Evolutionary conservation across 768 basidiomycete species (phyloP).

Genomic region (Naematelia encephala): DNA sequence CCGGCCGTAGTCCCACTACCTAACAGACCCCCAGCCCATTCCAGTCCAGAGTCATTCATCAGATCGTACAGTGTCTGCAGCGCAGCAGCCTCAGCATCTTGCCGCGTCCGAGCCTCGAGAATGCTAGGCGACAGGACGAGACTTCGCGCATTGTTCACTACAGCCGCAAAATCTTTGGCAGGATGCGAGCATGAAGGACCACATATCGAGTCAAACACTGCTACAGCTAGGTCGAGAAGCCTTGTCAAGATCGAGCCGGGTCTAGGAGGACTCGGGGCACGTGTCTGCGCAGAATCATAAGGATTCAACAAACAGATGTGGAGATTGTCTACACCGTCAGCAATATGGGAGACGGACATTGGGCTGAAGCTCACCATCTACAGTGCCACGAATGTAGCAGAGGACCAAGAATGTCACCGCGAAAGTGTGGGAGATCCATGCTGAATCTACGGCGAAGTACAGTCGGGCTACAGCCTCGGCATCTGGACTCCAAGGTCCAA

Average conservation of each 20-base stretch:
- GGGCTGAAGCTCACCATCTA: slow-evolving; percentile 3
- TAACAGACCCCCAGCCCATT: slow-evolving; percentile 5
- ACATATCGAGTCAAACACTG: slow-evolving; percentile 2
- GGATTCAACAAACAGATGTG: neutral
- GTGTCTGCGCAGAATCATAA: neutral
- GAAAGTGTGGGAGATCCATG: slow-evolving; percentile 9
- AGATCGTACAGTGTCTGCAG: slow-evolving; percentile 2
- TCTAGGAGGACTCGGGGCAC: neutral
- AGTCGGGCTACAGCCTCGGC: neutral
- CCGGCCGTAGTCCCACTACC: neutral
- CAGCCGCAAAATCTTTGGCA: neutral
- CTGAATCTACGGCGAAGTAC: slow-evolving; percentile 5
- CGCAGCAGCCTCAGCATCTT: neutral
- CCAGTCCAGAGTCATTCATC: slow-evolving; percentile 6
- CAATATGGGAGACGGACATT: neutral
- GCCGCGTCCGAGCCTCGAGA: neutral
- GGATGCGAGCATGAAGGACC: neutral
- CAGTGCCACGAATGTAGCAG: slow-evolving; percentile 3
- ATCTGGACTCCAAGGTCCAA: neutral
- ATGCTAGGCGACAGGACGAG: neutral
- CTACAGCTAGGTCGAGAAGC: neutral
- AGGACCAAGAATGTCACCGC: slow-evolving; percentile 6
- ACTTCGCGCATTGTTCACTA: neutral
- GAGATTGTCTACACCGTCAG: slow-evolving; percentile 1
- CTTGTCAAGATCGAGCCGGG: neutral